These are phyloP conservation scores for Aureobasidium leucospermi DNA, from an alignment of 2,329 filamentous ascomycete species.

Conservation along the genomic window DNA sequence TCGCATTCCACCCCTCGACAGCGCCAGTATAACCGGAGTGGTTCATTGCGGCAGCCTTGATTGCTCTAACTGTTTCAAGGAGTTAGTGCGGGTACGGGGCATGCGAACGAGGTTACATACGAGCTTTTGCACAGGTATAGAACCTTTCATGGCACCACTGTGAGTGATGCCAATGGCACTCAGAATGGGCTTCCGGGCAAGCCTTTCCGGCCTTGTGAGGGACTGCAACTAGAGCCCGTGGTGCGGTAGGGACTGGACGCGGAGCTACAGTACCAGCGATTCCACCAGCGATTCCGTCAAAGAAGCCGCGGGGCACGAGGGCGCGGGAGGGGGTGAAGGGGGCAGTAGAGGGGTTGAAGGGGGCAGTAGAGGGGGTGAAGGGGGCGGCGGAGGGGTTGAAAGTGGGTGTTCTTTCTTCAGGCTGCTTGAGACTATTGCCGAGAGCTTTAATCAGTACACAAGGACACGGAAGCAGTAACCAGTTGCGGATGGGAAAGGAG, in stretches of 20 bases:
- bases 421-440: too few relatives aligned
- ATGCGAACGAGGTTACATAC: neutral
- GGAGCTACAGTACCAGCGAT: too few relatives aligned
- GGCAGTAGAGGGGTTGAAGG: too few relatives aligned
- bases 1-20: neutral
- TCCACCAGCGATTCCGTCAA: too few relatives aligned
- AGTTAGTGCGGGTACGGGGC: neutral
- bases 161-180: neutral
- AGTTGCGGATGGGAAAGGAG: too few relatives aligned
- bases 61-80: neutral
- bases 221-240: neutral
- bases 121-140: neutral
- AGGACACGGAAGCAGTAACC: too few relatives aligned
- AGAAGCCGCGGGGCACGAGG: too few relatives aligned
- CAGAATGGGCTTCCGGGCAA: neutral
- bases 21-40: neutral
- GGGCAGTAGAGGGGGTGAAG: too few relatives aligned
- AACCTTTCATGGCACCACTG: neutral
- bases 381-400: too few relatives aligned
- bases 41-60: neutral
- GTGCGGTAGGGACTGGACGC: neutral
- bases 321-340: too few relatives aligned
- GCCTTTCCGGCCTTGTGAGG: neutral
- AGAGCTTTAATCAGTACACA: too few relatives aligned
- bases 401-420: too few relatives aligned